Evolutionary conservation across 805 yeast species (phyloP).

Genomic region (Yarrowia deformans): DNA sequence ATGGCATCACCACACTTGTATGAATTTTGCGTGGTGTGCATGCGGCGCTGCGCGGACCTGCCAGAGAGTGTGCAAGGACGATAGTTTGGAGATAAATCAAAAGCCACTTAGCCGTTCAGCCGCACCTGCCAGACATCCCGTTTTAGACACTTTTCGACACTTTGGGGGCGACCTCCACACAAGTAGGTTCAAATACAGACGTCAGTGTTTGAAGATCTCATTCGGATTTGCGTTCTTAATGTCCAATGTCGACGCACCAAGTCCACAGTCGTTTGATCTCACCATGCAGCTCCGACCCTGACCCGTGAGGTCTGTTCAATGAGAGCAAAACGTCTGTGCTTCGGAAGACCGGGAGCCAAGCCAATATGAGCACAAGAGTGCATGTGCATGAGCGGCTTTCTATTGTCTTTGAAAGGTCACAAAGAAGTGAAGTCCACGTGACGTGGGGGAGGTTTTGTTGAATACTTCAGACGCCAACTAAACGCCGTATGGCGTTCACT

Average conservation of each 20-base stretch:
- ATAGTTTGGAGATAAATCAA: slow-evolving; percentile 5
- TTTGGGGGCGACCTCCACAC: neutral
- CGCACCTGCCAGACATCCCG: slow-evolving; percentile 18
- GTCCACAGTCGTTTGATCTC: neutral
- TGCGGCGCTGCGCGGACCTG: neutral
- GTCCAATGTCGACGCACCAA: neutral
- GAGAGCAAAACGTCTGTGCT: slow-evolving; percentile 4
- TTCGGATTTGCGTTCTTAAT: neutral
- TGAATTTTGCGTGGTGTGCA: slow-evolving; percentile 1
- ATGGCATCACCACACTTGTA: neutral
- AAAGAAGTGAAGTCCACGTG: neutral
- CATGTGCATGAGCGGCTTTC: slow-evolving; percentile 6
- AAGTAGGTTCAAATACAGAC: neutral
- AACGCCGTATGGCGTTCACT: slow-evolving; percentile 9
- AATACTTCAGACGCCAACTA: neutral
- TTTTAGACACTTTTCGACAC: slow-evolving; percentile 1
- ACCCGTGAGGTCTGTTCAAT: neutral
- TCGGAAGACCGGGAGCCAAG: slow-evolving; percentile 26
- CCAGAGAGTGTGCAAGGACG: neutral
- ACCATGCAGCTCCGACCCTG: too few species aligned
- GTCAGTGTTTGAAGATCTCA: neutral
- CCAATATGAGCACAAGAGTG: slow-evolving; percentile 14
- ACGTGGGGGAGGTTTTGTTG: neutral
- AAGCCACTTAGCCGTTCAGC: slow-evolving; percentile 17
- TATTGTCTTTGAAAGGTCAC: neutral